These are phyloP conservation scores for Ceratocystis destructans DNA, from an alignment of 2,329 filamentous ascomycete species.

Conservation along the genomic window DNA sequence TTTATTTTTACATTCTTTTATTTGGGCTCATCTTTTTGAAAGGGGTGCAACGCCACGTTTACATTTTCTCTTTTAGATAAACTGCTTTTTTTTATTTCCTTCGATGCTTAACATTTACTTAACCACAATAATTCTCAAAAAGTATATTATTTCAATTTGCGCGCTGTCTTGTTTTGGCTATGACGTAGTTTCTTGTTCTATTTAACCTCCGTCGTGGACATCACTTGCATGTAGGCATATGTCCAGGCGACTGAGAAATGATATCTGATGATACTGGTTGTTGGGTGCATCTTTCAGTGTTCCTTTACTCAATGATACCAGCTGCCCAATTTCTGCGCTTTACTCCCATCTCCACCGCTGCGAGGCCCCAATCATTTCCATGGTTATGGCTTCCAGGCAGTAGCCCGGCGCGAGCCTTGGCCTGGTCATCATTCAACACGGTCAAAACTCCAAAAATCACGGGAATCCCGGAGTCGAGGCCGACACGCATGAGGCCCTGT, in stretches of 20 bases:
- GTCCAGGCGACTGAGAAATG: not conserved
- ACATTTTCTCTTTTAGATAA: constrained; percentile 2
- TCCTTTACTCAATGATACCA: constrained; percentile 40
- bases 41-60: constrained; percentile 2
- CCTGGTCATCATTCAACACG: constrained; percentile 77
- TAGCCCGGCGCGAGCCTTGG: constrained; percentile 68
- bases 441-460: constrained; percentile 89
- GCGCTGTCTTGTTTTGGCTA: not conserved
- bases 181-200: not conserved
- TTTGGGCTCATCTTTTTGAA: constrained; percentile 6
- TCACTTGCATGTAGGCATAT: not conserved
- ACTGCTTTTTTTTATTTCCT: not conserved
- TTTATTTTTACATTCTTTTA: constrained; percentile 2
- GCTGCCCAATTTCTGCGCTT: constrained; percentile 76
- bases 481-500: constrained; percentile 86
- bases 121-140: constrained; percentile 7
- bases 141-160: constrained; percentile 2
- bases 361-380: constrained; percentile 88
- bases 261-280: too few species aligned
- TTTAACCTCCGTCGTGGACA: not conserved
- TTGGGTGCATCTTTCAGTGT: not conserved
- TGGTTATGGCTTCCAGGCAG: constrained; percentile 89
- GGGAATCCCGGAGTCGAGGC: constrained; percentile 76
- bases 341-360: constrained; percentile 83
- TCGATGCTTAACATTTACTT: not conserved